phyloP scores from a whole-genome alignment of 2,329 filamentous ascomycete genomes.

The Aphanocladium album region DNA sequence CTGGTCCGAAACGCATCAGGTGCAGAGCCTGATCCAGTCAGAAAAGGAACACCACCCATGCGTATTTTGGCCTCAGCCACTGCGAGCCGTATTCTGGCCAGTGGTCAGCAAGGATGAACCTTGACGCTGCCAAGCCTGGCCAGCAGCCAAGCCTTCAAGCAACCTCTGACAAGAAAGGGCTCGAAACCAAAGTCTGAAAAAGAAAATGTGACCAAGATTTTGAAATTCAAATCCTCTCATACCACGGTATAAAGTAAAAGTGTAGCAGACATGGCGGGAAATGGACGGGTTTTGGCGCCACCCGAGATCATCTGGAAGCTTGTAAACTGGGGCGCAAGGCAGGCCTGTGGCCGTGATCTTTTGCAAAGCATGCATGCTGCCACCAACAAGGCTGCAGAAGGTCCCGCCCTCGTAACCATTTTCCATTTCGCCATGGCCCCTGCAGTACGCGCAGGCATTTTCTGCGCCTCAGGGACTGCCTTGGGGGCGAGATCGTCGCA shows the following conservation, averaged over 20 bases:
- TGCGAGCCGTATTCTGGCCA: not conserved
- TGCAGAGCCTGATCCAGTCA: not conserved
- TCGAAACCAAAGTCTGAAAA: no score
- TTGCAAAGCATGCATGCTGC: not conserved
- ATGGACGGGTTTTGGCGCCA: not conserved
- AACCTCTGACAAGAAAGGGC: not conserved
- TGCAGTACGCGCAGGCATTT: not conserved
- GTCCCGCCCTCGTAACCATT: not conserved
- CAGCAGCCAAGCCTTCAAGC: not conserved
- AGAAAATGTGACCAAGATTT: no score
- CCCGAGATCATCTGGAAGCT: not conserved
- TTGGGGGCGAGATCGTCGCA: not conserved
- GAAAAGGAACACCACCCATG: not conserved
- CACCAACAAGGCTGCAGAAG: not conserved
- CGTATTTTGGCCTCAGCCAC: not conserved
- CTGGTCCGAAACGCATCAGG: not conserved
- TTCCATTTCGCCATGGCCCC: no score
- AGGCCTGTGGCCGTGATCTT: not conserved
- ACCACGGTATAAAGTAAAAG: not conserved
- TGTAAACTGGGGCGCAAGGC: not conserved
- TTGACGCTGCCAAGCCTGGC: not conserved
- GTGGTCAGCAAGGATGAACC: not conserved
- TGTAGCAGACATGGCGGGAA: not conserved
- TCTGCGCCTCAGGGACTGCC: not conserved
- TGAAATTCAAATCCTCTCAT: not conserved